A percentile compares a stretch with the other conserved stretches of the same genome.
phyloP scores from a whole-genome alignment of 2,329 filamentous ascomycete species.

The Camillea tinctor region DNA sequence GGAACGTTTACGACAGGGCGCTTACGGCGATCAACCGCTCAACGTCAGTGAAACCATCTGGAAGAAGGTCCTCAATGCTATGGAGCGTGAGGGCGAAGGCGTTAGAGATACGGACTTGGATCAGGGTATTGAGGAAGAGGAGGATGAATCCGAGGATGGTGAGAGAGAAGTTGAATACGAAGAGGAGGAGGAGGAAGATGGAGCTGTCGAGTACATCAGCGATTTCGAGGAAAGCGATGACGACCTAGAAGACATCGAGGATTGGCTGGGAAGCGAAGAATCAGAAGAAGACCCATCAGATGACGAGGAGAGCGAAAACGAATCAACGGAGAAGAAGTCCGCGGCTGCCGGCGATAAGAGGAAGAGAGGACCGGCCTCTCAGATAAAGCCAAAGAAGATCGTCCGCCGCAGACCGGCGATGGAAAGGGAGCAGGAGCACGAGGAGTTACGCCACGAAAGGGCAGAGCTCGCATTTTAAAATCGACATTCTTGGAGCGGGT shows the following conservation, averaged over 20 bases:
- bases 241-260: conserved; percentile 78
- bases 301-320: conserved; percentile 57
- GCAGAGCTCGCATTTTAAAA: conserved; percentile 32
- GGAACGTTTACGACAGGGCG: conserved; percentile 84
- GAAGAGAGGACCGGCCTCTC: conserved; percentile 38
- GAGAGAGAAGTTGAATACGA: conserved; percentile 65
- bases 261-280: conserved; percentile 80
- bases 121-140: conserved; percentile 78
- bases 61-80: conserved; percentile 91
- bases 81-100: conserved; percentile 85
- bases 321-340: conserved; percentile 50
- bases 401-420: conserved; percentile 65
- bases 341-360: conserved; percentile 47
- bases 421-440: conserved; percentile 72
- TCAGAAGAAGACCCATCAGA: conserved; percentile 58
- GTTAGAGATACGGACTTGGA: conserved; percentile 84
- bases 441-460: conserved; percentile 26
- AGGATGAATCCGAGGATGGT: conserved; percentile 66
- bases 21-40: conserved; percentile 90
- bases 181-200: conserved; percentile 69
- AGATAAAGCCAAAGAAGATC: conserved; percentile 53
- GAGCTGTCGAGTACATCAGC: conserved; percentile 87
- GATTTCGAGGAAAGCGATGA: conserved; percentile 85
- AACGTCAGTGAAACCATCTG: conserved; percentile 95
- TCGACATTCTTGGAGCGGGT: conserved; percentile 1